Evolutionary conservation across 805 yeast genomes (phyloP), one percentile per base, ranked within the genome.

Genomic region (Kluyveromyces aestuarii): DNA sequence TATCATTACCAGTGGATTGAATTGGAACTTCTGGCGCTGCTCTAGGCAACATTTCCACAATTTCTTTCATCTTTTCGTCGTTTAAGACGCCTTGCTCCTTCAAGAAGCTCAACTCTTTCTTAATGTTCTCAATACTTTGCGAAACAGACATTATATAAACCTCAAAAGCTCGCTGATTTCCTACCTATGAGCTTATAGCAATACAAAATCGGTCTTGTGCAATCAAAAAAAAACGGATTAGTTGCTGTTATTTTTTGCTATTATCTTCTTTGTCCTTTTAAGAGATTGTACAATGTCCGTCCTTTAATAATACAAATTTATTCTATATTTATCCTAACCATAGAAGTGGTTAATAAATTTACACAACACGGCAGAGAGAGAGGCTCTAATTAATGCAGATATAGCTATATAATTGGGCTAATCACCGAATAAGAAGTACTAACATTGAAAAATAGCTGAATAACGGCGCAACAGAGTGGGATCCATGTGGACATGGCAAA

Each of bases 401-500:
- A 13, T 13, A 30, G 17, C 30, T 41, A 63, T 51, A 60, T 52
- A 17, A 58, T 47, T 14, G 52, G 44, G 17, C 60, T 62, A 2
- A 56, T 45, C 46, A 59, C 51, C 8, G 59, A 46, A 44, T 54
- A 58, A 48, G 64, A 75, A 8, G 82, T 75, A 35, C 83, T 71
- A 36, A 87, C 73, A 60, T 84, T 79, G 63, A 77, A 85, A 40
- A 88, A 60, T 6, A 86, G 73, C 55, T 80, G 81, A 5, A 84
- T 76, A 2, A 84, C 65, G 0, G 81, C 95, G 80, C 90, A 87
- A 48, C 84, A 76, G 55, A 91, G 75, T 0, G 99, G 98, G 8
- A 91, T 80, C 99, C 99, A 91, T 0, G 97, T 87, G 11, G 95
- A 83, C 95, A 93, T 87, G 19, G 84, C 77, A 57, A 91, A 80